Percentiles rank a stretch among this genome's conserved stretches.
phyloP scores from a whole-genome alignment of 371 early-diverging fungal genomes.

The Sporodiniella umbellata region DNA sequence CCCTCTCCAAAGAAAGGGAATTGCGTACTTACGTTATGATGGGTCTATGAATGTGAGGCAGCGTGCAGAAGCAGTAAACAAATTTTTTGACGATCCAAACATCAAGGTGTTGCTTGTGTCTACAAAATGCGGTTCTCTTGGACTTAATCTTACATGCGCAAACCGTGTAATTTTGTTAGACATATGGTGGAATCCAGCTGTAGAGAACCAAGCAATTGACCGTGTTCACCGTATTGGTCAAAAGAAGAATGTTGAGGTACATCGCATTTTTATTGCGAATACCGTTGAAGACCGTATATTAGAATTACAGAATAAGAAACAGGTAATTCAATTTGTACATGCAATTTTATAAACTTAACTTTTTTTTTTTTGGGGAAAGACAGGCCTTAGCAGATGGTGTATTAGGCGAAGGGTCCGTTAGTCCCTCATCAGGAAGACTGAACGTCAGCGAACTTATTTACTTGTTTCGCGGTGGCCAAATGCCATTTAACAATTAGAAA shows the following conservation, averaged over 20 bases:
- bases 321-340: constrained; percentile 5
- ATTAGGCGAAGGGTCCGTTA: constrained; percentile 35
- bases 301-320: constrained; percentile 37
- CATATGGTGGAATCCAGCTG: constrained; percentile 68
- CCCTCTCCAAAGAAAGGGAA: constrained; percentile 48
- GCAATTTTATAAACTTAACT: not conserved
- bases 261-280: constrained; percentile 23
- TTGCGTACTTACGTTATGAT: constrained; percentile 36
- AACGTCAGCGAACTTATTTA: constrained; percentile 37
- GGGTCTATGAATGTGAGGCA: constrained; percentile 42
- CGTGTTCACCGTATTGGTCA: constrained; percentile 97
- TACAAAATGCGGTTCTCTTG: constrained; percentile 51
- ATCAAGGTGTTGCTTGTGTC: constrained; percentile 62
- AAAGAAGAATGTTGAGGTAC: constrained; percentile 48
- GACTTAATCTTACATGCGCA: constrained; percentile 60
- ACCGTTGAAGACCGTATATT: constrained; percentile 44
- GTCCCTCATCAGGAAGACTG: constrained; percentile 25
- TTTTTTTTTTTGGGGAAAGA: not conserved
- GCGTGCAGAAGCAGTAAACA: constrained; percentile 38
- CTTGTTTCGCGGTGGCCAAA: constrained; percentile 39
- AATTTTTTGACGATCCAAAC: constrained; percentile 48
- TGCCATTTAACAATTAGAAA: no score
- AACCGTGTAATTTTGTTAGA: constrained; percentile 47
- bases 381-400: constrained; percentile 38
- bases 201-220: constrained; percentile 72